Conservation (phyloP, 768 basidiomycete species). For the Coprinopsis strossmayeri region DNA sequence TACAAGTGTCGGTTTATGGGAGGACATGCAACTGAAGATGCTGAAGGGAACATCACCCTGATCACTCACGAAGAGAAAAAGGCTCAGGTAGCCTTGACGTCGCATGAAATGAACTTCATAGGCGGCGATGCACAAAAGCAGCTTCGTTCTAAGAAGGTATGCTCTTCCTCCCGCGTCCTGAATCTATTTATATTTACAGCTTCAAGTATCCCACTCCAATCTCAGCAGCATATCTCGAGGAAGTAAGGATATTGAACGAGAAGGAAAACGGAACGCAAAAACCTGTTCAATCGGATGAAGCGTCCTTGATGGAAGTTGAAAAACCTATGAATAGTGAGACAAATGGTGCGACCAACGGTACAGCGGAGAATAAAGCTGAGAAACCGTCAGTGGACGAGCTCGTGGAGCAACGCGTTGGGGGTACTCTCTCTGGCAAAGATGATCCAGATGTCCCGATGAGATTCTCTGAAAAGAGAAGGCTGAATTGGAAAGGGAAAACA, state of each 20-base stretch:
- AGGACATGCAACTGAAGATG: conserved; percentile 54
- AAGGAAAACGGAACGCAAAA: conserved; percentile 7
- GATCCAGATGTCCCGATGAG: conserved; percentile 65
- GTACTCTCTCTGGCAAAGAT: conserved; percentile 32
- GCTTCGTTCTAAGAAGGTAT: conserved; percentile 64
- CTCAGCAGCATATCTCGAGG: conserved; percentile 53
- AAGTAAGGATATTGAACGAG: conserved; percentile 26
- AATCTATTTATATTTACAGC: neutral
- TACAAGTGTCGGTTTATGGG: conserved; percentile 90
- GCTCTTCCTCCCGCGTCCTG: conserved; percentile 12
- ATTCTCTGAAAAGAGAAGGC: conserved; percentile 76
- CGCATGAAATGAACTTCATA: conserved; percentile 67
- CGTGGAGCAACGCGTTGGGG: conserved; percentile 29
- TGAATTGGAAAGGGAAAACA: conserved; percentile 83
- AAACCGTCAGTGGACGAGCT: conserved; percentile 19
- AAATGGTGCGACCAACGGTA: conserved; percentile 15
- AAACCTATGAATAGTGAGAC: conserved; percentile 22
- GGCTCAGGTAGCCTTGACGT: conserved; percentile 35
- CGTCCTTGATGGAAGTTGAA: conserved; percentile 32
- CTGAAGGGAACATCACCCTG: conserved; percentile 37
- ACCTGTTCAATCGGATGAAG: too few relatives aligned
- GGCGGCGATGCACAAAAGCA: conserved; percentile 50
- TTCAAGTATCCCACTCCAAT: conserved; percentile 38
- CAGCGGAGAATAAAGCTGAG: conserved; percentile 6
- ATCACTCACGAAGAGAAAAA: conserved; percentile 55